Conservation (phyloP, 108 stramenopile genomes). For the Stephanodiscus triporus region DNA sequence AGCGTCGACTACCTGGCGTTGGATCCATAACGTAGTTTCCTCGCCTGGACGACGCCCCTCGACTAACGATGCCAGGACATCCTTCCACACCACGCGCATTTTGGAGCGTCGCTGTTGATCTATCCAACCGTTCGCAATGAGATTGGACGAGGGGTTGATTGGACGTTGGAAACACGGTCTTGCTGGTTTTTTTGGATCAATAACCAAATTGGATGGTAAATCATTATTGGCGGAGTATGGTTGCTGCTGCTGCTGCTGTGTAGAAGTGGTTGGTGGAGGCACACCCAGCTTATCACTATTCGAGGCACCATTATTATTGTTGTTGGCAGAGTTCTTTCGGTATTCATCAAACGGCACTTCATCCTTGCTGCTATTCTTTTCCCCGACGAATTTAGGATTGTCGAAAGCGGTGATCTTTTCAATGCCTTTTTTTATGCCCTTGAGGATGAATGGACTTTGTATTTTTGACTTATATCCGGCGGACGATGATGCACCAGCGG, state of each 20-base stretch:
- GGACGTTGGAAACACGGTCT: slow-evolving; percentile 79
- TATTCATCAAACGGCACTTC: slow-evolving; percentile 40
- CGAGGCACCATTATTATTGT: background rate
- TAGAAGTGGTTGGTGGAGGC: slow-evolving; percentile 5
- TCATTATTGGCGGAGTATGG: slow-evolving; percentile 8
- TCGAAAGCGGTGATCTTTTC: slow-evolving; percentile 36
- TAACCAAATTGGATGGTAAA: background rate
- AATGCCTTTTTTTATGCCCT: slow-evolving; percentile 48
- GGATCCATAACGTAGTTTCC: slow-evolving; percentile 90
- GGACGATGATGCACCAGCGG: slow-evolving; percentile 7
- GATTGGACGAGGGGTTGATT: slow-evolving; percentile 64
- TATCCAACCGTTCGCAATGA: slow-evolving; percentile 87
- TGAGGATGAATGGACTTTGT: slow-evolving; percentile 34
- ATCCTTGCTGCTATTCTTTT: slow-evolving; percentile 14
- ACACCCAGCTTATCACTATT: slow-evolving; percentile 13
- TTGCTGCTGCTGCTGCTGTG: slow-evolving; percentile 20
- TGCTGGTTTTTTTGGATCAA: slow-evolving; percentile 7
- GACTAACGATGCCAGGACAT: slow-evolving; percentile 78
- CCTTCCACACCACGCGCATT: slow-evolving; percentile 86
- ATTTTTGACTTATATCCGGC: slow-evolving; percentile 3
- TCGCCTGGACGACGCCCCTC: slow-evolving; percentile 77
- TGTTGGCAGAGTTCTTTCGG: slow-evolving; percentile 4
- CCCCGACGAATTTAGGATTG: slow-evolving; percentile 15
- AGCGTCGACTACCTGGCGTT: slow-evolving; percentile 73
- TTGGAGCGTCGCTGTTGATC: slow-evolving; percentile 86